phyloP scores from a whole-genome alignment of 129 eudicot genomes.

The Saposhnikovia divaricata region DNA sequence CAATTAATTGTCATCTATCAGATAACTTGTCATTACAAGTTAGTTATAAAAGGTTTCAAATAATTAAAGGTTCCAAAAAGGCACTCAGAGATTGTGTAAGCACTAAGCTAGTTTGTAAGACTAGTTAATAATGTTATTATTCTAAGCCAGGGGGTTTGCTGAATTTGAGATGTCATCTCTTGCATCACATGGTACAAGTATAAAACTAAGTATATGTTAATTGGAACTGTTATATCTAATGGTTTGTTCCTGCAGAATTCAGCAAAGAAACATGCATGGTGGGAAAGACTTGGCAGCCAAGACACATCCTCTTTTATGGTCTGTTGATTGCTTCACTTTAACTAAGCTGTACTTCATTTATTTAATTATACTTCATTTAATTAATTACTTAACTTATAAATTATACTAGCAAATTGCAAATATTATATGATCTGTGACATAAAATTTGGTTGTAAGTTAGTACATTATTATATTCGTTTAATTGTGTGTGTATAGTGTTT shows the following conservation, averaged over 20 bases:
- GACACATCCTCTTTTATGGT: conserved; percentile 1
- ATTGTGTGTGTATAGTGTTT: not conserved
- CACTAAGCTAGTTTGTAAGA: conserved; percentile 24
- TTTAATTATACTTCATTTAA: too few species aligned
- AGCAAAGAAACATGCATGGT: conserved; percentile 18
- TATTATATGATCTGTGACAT: not conserved
- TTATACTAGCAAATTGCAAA: not conserved
- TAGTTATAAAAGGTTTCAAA: not conserved
- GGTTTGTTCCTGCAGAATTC: not conserved
- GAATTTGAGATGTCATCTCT: not conserved
- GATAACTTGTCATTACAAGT: not conserved
- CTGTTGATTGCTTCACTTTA: not conserved
- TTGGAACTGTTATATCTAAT: not conserved
- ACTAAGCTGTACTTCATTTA: not conserved
- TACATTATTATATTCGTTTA: not conserved
- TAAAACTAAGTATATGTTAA: not conserved
- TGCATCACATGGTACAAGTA: not conserved
- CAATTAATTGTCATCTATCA: conserved; percentile 7
- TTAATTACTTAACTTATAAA: not conserved
- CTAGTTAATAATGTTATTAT: not conserved
- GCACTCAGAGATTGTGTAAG: conserved; percentile 36
- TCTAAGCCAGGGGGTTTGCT: not conserved
- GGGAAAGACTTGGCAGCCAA: conserved; percentile 10
- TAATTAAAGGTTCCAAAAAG: conserved; percentile 26
- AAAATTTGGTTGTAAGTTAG: not conserved